Evolutionary conservation across 2,329 filamentous ascomycete genomes (phyloP), one percentile per base, ranked within the genome.

Genomic region (Xylariaceae sp.): DNA sequence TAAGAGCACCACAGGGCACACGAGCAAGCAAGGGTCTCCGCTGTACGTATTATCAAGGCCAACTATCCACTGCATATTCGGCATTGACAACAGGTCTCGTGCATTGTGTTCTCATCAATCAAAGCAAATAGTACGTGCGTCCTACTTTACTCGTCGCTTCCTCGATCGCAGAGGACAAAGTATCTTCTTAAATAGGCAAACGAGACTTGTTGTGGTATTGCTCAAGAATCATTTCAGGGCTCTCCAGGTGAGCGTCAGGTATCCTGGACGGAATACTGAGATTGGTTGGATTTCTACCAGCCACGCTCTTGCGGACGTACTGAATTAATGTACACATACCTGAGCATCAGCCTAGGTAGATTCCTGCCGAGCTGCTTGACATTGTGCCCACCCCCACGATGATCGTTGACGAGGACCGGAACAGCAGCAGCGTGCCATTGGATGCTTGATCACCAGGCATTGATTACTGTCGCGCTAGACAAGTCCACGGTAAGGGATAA

Each of bases 331-430:
- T 7, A 27, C 22, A 27, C 7, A 27, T 5, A 27, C 22, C 7
- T 22, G n/a, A n/a, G n/a, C n/a, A n/a, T n/a, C n/a, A n/a, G n/a
- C n/a, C n/a, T n/a, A n/a, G n/a, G n/a, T n/a, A n/a, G n/a, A n/a
- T n/a, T n/a, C n/a, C n/a, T n/a, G n/a, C n/a, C n/a, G n/a, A n/a
- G n/a, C 43, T 52, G 19, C 54, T 54, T 46, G 45, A 51, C 45
- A 45, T 22, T 52, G 54, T 60, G 56, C 48, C 54, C 58, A 55
- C 48, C 51, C 53, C 54, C 47, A 45, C 49, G 57, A 55, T 45
- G n/a, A 55, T 57, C 58, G 52, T 59, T 56, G 57, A 58, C 55
- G 54, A 60, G 57, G 54, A 51, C 53, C 45, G 55, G 55, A 53
- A 48, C 51, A 39, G 44, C 35, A 42, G 43, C 35, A 39, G 39